Evolutionary conservation across 768 basidiomycete species (phyloP).

Genomic region (Pleurotus sapidus): DNA sequence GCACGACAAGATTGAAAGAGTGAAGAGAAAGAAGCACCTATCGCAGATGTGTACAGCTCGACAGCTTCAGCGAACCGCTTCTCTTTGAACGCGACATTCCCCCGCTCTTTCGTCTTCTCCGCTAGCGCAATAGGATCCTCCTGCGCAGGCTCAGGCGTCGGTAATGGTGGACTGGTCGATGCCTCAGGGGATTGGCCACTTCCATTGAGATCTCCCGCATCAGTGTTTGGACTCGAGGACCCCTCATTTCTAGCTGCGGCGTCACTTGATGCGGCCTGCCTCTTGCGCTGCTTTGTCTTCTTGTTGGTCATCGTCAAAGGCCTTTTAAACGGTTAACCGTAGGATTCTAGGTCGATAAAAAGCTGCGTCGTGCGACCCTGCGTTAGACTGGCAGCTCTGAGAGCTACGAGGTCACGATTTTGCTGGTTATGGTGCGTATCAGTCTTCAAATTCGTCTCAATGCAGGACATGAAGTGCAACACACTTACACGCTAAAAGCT

Average conservation of each 20-base stretch:
- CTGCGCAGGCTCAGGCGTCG: background rate
- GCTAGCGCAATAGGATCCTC: slow-evolving; percentile 46
- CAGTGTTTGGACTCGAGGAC: background rate
- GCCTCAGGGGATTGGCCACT: slow-evolving; percentile 14
- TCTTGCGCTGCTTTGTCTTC: slow-evolving; percentile 18
- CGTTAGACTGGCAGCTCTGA: no score
- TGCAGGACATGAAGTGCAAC: no score
- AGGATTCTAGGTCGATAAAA: no score
- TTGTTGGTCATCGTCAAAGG: slow-evolving; percentile 16
- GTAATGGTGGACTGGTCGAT: slow-evolving; percentile 16
- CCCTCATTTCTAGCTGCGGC: slow-evolving; percentile 9
- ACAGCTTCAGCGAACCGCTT: slow-evolving; percentile 66
- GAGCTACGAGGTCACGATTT: no score
- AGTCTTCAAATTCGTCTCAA: no score
- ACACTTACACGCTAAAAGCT: no score
- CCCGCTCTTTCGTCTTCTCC: slow-evolving; percentile 68
- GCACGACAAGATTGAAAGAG: slow-evolving; percentile 5
- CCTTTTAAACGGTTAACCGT: background rate
- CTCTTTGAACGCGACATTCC: slow-evolving; percentile 73
- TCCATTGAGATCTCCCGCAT: background rate
- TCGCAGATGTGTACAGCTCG: slow-evolving; percentile 72
- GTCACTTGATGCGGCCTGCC: slow-evolving; percentile 11
- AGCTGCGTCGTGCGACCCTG: no score
- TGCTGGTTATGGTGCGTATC: no score
- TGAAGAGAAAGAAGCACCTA: slow-evolving; percentile 39